Base-by-base conservation (phyloP, 2,329 filamentous ascomycete species). In the Nemania abortiva region DNA sequence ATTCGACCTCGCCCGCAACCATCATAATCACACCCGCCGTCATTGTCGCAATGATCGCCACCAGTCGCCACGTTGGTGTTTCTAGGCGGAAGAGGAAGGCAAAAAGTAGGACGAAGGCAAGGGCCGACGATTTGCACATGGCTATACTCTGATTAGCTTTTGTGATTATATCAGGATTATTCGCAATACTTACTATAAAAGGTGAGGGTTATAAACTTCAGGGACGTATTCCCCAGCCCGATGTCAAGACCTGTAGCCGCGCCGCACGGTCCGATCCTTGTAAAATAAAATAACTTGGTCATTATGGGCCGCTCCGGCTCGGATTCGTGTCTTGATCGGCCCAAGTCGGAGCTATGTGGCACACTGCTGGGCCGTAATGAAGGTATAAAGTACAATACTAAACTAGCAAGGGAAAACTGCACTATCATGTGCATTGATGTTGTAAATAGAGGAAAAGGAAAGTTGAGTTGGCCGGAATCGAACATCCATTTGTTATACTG, bases 401-500 rank as follows among this genome's bases (percentile, higher is more conserved):
- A 81, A 20, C 87, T 90, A 9, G 96, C 88, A 50, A 98, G 88
- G 18, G 86, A 81, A 81, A 98, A 98, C 79, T 99, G 96, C 58
- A 99, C 94, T 24, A 95, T 84, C 95, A 98, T 98, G 83, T 99
- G 96, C 79, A 96, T 85, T 72, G 93, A 93, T 3, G 96, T 99
- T 11, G 95, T 97, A 81, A 98, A 98, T 58, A 99, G 87, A 47
- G 96, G 96, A 77, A 96, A 98, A 60, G 93, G 91, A 79, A 99
- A 99, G 81, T 98, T 91, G 74, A 97, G 88, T 73, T 92, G 89
- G 74, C 91, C 88, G 70, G 91, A 88, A 77, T 93, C 92, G 82
- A 99, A 98, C 95, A 99, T 98, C 96, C 96, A 98, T 84, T 98
- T 98, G 87, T 99, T 99, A 86, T 98, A 99, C 91, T 96, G 73